Percentiles rank a stretch among this genome's conserved stretches.
Evolutionary conservation across 148 eudicot species (phyloP).

Genomic region (Fagopyrum homotropicum): DNA sequence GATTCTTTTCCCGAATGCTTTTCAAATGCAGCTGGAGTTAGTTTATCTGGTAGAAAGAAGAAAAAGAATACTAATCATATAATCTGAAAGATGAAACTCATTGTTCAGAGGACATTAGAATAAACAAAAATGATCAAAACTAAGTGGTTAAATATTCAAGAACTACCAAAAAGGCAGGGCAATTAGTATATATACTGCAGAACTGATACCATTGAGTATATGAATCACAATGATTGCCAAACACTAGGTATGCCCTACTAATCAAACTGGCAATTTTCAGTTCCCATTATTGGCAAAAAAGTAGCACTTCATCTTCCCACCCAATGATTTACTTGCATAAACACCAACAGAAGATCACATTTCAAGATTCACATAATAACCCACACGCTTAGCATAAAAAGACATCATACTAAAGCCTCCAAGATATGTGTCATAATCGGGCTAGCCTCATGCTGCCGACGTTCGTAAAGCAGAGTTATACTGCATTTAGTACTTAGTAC

Average conservation of each 20-base stretch:
- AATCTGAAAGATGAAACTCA: not conserved
- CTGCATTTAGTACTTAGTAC: not conserved
- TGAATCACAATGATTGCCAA: not conserved
- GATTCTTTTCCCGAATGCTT: conserved; percentile 71
- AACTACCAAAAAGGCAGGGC: conserved; percentile 4
- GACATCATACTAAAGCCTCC: not conserved
- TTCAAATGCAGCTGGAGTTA: conserved; percentile 72
- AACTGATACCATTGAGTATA: not conserved
- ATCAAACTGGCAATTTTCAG: not conserved
- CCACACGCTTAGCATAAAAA: not conserved
- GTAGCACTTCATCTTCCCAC: not conserved
- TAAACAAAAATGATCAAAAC: not conserved
- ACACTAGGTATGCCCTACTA: not conserved
- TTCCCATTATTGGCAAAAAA: not conserved
- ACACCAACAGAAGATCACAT: not conserved
- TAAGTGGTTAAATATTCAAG: not conserved
- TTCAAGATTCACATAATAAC: not conserved
- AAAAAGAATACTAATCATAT: not conserved
- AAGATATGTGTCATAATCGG: not conserved
- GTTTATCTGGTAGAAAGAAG: conserved; percentile 24
- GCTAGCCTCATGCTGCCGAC: not conserved
- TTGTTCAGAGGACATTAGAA: not conserved
- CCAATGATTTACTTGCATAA: not conserved
- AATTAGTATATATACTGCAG: not conserved
- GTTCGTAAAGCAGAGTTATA: not conserved